phyloP scores from a whole-genome alignment of 2,329 filamentous ascomycete genomes.

The Microcyclospora pomicola region DNA sequence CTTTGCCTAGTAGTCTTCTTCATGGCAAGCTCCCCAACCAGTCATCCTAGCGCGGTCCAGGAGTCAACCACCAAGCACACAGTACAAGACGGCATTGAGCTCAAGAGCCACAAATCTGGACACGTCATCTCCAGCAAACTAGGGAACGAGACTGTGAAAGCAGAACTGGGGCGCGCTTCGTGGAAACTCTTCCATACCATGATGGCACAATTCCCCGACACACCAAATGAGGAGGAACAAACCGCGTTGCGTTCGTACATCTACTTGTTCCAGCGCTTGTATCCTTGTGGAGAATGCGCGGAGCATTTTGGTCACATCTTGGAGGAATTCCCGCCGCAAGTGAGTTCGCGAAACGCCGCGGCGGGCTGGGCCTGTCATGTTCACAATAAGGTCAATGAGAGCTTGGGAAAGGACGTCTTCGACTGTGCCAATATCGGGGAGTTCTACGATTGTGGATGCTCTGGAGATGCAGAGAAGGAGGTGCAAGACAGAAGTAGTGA shows the following conservation, averaged over 20 bases:
- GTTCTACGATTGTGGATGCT: constrained; percentile 54
- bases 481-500: constrained; percentile 49
- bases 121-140: constrained; percentile 66
- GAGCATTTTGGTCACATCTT: constrained; percentile 48
- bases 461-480: constrained; percentile 34
- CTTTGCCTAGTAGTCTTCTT: constrained; percentile 44
- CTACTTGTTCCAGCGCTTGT: constrained; percentile 50
- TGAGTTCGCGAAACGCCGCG: constrained; percentile 46
- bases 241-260: constrained; percentile 46
- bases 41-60: too few relatives aligned
- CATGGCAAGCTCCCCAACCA: constrained; percentile 23
- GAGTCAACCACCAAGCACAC: background rate
- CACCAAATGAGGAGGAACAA: constrained; percentile 46
- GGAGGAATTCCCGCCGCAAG: constrained; percentile 49
- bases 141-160: constrained; percentile 68
- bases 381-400: constrained; percentile 52
- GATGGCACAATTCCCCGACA: constrained; percentile 51
- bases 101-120: constrained; percentile 30
- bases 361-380: constrained; percentile 54
- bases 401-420: constrained; percentile 46
- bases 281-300: constrained; percentile 55
- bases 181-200: constrained; percentile 56
- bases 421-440: constrained; percentile 52
- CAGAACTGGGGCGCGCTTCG: constrained; percentile 49
- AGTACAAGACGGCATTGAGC: constrained; percentile 11